A percentile compares a stretch with the other conserved stretches of the same genome.
Evolutionary conservation across 2,329 filamentous ascomycete species (phyloP).

Genomic region (Periconia sp.): DNA sequence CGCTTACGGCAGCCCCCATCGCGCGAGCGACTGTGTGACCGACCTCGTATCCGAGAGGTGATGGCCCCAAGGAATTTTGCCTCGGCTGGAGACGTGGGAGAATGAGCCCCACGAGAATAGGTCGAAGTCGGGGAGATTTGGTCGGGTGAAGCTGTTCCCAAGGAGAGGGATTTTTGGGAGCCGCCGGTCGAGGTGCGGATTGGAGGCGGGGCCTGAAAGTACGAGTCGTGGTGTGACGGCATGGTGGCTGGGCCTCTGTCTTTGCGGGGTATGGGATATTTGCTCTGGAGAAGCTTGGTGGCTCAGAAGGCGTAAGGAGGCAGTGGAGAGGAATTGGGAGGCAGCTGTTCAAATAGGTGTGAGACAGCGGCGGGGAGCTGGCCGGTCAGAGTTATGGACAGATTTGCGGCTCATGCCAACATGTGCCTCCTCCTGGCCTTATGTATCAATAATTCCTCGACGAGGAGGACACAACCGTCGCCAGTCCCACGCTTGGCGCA

Average conservation of each 20-base stretch:
- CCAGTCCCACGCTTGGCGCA: slow-evolving; percentile 31
- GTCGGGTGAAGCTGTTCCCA: slow-evolving; percentile 30
- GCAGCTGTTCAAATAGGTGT: slow-evolving; percentile 22
- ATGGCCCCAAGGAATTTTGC: slow-evolving; percentile 46
- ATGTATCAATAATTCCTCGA: slow-evolving; percentile 16
- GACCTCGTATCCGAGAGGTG: slow-evolving; percentile 37
- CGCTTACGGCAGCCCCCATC: slow-evolving; percentile 27
- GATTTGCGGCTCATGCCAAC: slow-evolving; percentile 32
- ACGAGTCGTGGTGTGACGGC: slow-evolving; percentile 25
- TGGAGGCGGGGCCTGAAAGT: slow-evolving; percentile 36
- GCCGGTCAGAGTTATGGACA: slow-evolving; percentile 24
- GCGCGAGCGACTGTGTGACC: slow-evolving; percentile 42
- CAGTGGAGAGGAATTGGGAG: no score
- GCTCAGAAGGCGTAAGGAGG: no score
- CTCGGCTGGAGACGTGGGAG: slow-evolving; percentile 31
- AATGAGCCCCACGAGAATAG: slow-evolving; percentile 18
- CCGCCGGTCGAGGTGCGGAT: slow-evolving; percentile 36
- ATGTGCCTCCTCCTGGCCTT: slow-evolving; percentile 18
- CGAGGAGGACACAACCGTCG: slow-evolving; percentile 14
- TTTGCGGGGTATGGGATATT: slow-evolving; percentile 9
- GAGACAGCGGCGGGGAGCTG: no score
- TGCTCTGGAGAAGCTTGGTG: no score
- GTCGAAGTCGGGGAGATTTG: slow-evolving; percentile 25
- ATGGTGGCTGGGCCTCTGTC: slow-evolving; percentile 14
- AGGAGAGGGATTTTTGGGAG: slow-evolving; percentile 35